phyloP scores from a whole-genome alignment of 202 grass and related monocot genomes.

The Cymbopogon flexuosus region DNA sequence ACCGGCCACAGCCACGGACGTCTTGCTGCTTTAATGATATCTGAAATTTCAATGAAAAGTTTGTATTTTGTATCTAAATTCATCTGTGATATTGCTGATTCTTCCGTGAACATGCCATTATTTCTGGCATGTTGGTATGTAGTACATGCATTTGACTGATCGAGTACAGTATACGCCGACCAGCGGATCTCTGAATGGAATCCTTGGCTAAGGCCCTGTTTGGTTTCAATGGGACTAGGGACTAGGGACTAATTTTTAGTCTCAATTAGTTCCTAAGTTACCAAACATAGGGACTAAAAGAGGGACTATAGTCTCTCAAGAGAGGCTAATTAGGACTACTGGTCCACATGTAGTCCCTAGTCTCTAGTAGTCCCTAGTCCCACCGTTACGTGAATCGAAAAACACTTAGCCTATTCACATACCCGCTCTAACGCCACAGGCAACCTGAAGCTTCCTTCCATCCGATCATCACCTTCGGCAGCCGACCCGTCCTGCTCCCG shows the following conservation, averaged over 20 bases:
- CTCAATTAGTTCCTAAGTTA: too few relatives aligned
- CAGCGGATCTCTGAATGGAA: neutral
- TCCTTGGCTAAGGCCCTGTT: neutral
- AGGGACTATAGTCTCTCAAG: too few relatives aligned
- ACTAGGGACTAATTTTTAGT: too few relatives aligned
- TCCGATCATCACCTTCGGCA: neutral
- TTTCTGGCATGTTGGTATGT: neutral
- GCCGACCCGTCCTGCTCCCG: slow-evolving; percentile 10
- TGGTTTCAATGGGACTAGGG: too few relatives aligned
- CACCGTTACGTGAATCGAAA: neutral
- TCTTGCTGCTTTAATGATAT: neutral
- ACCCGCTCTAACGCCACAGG: slow-evolving; percentile 30
- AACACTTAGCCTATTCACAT: neutral
- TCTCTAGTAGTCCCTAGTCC: too few relatives aligned
- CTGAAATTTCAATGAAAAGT: too few relatives aligned
- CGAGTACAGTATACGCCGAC: neutral
- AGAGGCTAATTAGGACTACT: too few relatives aligned
- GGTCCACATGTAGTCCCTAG: too few relatives aligned
- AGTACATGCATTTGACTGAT: neutral
- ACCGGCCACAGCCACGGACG: neutral
- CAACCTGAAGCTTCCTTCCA: slow-evolving; percentile 27
- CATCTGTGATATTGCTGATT: neutral
- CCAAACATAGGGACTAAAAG: too few relatives aligned
- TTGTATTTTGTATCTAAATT: neutral
- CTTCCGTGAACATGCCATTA: neutral